phyloP scores from a whole-genome alignment of 139 green algal genomes.

The Limnomonas spitsbergensis region DNA sequence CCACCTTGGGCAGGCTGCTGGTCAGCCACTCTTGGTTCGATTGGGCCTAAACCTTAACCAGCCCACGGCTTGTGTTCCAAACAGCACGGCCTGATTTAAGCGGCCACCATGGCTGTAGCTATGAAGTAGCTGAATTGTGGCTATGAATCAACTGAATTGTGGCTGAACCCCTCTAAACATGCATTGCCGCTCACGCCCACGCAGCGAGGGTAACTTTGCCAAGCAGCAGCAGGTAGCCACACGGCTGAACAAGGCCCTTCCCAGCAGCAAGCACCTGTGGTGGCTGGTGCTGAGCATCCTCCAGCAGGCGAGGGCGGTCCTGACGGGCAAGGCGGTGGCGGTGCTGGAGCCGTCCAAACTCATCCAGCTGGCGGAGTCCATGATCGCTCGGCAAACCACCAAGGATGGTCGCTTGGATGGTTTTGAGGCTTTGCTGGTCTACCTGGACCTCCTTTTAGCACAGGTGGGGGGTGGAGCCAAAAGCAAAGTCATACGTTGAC shows the following conservation, averaged over 20 bases:
- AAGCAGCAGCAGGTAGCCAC: constrained; percentile 17
- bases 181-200: no score
- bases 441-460: constrained; percentile 57
- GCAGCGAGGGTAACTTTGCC: neutral
- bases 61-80: no score
- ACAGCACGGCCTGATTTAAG: no score
- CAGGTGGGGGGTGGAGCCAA: constrained; percentile 24
- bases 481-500: neutral
- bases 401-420: constrained; percentile 34
- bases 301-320: neutral
- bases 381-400: constrained; percentile 41
- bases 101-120: no score
- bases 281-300: constrained; percentile 16
- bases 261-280: neutral
- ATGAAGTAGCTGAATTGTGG: no score
- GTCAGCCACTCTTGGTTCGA: no score
- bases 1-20: no score
- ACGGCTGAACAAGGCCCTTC: constrained; percentile 16
- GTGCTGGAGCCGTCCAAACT: neutral
- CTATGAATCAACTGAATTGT: no score
- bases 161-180: no score
- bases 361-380: constrained; percentile 38
- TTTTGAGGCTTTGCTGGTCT: constrained; percentile 62
- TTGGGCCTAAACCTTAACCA: no score
- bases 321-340: neutral